phyloP scores from a whole-genome alignment of 2,329 filamentous ascomycete genomes.

The Hypoxylon sp. region DNA sequence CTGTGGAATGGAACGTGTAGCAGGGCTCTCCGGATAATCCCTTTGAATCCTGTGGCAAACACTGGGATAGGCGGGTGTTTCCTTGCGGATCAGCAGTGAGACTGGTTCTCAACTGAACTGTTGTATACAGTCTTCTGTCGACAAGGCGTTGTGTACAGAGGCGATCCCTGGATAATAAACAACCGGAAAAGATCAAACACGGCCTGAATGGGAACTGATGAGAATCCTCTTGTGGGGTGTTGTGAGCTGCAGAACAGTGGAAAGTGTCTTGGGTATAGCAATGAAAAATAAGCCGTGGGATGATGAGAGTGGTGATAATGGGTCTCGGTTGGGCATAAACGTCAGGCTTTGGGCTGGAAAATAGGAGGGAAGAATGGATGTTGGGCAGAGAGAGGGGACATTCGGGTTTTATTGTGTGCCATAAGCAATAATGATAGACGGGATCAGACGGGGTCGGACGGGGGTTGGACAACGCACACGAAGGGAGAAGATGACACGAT shows the following conservation, averaged over 20 bases:
- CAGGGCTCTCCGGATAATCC: constrained; percentile 45
- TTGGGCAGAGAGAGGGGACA: constrained; percentile 62
- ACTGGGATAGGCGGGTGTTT: constrained; percentile 42
- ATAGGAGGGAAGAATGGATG: constrained; percentile 54
- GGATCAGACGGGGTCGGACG: constrained; percentile 47
- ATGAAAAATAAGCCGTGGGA: constrained; percentile 47
- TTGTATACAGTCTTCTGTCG: constrained; percentile 45
- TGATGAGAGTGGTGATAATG: constrained; percentile 46
- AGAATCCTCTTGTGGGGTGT: constrained; percentile 39
- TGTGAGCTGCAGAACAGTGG: constrained; percentile 42
- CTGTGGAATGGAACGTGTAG: constrained; percentile 53
- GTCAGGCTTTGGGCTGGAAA: constrained; percentile 55
- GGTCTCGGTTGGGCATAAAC: constrained; percentile 56
- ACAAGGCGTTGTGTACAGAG: constrained; percentile 45
- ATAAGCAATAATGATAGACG: constrained; percentile 48
- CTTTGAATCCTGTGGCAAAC: constrained; percentile 59
- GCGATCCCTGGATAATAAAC: constrained; percentile 50
- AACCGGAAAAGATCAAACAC: constrained; percentile 44
- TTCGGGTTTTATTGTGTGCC: constrained; percentile 65
- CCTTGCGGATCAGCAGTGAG: constrained; percentile 49
- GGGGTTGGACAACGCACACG: constrained; percentile 51
- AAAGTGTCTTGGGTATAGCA: constrained; percentile 46
- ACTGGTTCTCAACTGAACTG: constrained; percentile 50
- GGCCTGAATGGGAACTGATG: constrained; percentile 45
- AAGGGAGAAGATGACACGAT: constrained; percentile 41